A percentile compares a stretch with the other conserved stretches of the same genome.
phyloP scores from a whole-genome alignment of 352 stramenopile species.

The Lagenidium sp. region DNA sequence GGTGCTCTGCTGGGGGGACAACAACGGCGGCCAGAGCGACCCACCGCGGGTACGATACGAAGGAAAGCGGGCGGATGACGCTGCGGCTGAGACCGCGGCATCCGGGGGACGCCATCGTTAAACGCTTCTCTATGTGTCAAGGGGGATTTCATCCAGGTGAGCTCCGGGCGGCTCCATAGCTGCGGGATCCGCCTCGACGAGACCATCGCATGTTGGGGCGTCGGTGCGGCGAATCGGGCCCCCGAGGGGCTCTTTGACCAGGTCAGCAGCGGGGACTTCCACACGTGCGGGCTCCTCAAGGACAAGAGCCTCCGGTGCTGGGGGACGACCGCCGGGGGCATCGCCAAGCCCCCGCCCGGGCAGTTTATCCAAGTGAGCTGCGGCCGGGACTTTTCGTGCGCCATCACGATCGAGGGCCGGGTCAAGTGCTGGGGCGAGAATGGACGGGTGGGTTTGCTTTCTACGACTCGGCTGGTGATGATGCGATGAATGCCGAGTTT shows the following conservation, averaged over 20 bases:
- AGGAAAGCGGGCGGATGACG: too few species aligned
- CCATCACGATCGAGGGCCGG: conserved; percentile 32
- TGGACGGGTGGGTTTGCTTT: conserved; percentile 20
- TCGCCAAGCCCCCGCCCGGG: conserved; percentile 27
- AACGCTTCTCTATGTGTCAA: too few species aligned
- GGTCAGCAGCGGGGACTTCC: conserved; percentile 75
- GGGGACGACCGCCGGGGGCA: conserved; percentile 26
- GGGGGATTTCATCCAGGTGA: conserved; percentile 77
- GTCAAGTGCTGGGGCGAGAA: conserved; percentile 69
- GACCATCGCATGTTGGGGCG: conserved; percentile 71
- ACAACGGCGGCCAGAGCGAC: conserved; percentile 47
- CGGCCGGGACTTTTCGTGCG: conserved; percentile 57
- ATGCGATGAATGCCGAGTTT: neutral
- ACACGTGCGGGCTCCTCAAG: conserved; percentile 75
- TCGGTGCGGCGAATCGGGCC: conserved; percentile 29
- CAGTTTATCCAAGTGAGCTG: conserved; percentile 76
- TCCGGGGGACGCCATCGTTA: too few species aligned
- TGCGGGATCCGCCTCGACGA: conserved; percentile 73
- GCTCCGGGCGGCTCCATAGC: conserved; percentile 56
- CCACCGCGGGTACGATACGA: too few species aligned
- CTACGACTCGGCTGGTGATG: conserved; percentile 3
- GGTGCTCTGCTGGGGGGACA: conserved; percentile 70
- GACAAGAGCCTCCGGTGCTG: conserved; percentile 71
- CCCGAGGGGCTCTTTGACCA: conserved; percentile 70
- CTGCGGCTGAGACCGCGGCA: too few species aligned